Evolutionary conservation across 345 rosid genomes (phyloP).

Genomic region (Kandelia obovata): DNA sequence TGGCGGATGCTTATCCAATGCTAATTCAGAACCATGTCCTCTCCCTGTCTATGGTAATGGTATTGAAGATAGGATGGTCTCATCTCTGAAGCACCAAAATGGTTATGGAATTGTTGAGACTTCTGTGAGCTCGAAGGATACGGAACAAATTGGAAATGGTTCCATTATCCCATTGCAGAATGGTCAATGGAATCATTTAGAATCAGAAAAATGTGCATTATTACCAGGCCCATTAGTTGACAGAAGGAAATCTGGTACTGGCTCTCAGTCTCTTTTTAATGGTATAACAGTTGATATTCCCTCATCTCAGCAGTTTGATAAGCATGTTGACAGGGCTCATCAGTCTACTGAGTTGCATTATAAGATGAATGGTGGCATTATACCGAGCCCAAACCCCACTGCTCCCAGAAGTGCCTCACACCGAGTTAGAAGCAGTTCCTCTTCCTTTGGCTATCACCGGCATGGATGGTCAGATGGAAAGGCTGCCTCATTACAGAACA

Average conservation of each 20-base stretch:
- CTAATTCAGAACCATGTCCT: conserved; percentile 18
- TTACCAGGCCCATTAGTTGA: conserved; percentile 28
- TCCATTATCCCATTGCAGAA: conserved; percentile 27
- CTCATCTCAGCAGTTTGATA: conserved; percentile 34
- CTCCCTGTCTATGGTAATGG: conserved; percentile 15
- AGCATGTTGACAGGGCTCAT: conserved; percentile 30
- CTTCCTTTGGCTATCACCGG: conserved; percentile 43
- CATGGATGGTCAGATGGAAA: conserved; percentile 77
- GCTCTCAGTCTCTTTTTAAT: conserved; percentile 32
- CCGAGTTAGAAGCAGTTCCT: conserved; percentile 54
- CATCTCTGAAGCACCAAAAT: conserved; percentile 18
- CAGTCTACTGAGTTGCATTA: conserved; percentile 48
- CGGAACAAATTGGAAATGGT: conserved; percentile 29
- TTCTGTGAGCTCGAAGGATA: conserved; percentile 27
- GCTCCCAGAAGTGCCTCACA: conserved; percentile 84
- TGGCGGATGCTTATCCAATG: conserved; percentile 17
- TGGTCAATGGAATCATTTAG: conserved; percentile 27
- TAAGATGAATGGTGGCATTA: conserved; percentile 53
- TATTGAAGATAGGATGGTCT: conserved; percentile 13
- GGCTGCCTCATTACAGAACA: conserved; percentile 47
- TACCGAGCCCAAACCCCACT: conserved; percentile 76
- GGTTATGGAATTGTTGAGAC: conserved; percentile 17
- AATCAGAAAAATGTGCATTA: conserved; percentile 21
- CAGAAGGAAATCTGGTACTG: conserved; percentile 28
- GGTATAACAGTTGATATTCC: conserved; percentile 62